Conservation (phyloP, 139 green algal genomes). For the Tetratostichococcus sp. region DNA sequence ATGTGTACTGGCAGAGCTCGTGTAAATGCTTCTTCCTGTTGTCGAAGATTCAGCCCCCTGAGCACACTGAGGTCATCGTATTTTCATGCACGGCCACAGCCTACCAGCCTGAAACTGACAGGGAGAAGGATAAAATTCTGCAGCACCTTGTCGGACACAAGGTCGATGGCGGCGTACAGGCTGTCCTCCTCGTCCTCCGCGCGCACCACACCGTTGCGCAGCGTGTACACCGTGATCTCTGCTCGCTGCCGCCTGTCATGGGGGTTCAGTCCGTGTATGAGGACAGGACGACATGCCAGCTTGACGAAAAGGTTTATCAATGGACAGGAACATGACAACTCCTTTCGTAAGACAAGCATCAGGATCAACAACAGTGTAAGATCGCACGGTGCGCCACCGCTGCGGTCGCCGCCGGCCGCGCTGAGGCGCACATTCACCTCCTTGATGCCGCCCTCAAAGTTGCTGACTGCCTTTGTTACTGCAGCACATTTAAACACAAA, state of each 20-base stretch:
- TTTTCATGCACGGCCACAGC: too few species aligned
- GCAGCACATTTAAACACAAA: too few species aligned
- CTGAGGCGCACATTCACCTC: conserved; percentile 61
- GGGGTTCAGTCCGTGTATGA: not conserved
- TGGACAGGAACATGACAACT: too few species aligned
- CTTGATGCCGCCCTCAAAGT: conserved; percentile 53
- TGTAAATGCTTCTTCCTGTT: too few species aligned
- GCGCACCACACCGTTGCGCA: conserved; percentile 61
- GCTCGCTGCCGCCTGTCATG: conserved; percentile 51
- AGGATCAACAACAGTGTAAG: not conserved
- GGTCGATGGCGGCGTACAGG: conserved; percentile 67
- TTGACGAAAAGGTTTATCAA: too few species aligned
- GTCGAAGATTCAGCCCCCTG: too few species aligned
- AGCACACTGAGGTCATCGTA: too few species aligned
- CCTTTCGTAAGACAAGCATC: too few species aligned
- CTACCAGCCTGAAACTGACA: too few species aligned
- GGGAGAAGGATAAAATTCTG: not conserved
- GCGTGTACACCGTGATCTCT: conserved; percentile 68
- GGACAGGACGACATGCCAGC: too few species aligned
- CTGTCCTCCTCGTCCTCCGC: conserved; percentile 59
- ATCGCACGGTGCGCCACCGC: conserved; percentile 41
- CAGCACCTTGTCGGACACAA: conserved; percentile 60
- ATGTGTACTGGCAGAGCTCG: too few species aligned
- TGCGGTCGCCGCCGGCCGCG: conserved; percentile 57
- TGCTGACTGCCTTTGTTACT: conserved; percentile 25